Evolutionary conservation across 2,329 filamentous ascomycete genomes (phyloP), one percentile per base, ranked within the genome.

Genomic region (Cercospora beticola): DNA sequence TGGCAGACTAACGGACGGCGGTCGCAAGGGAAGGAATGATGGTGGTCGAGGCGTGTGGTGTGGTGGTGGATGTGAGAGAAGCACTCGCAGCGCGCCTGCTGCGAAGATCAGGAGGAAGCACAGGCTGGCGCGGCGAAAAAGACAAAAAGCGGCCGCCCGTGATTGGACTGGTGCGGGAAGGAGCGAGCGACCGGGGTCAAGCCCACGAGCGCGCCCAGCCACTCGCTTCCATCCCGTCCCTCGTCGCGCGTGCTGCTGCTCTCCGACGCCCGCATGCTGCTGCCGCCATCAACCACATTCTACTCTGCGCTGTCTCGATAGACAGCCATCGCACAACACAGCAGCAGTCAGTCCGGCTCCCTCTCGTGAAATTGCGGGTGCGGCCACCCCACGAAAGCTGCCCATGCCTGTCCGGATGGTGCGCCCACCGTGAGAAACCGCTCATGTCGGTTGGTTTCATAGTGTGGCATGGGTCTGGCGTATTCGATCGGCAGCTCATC

Each of bases 1-100:
- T 12, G 46, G 46, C 46, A 52, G 46, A 26, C 46, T 52, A 26
- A 43, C 49, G 49, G 26, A 58, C 54, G 54, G 54, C 54, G 46
- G 46, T 52, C 46, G 54, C 54, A 58, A 58, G 54, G 49, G 54
- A 58, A 58, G 54, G 54, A 58, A 58, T 31, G 54, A 31, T 58
- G 54, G 54, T 30, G 30, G 54, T 30, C 26, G 26, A 26, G 54
- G 30, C 14, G 54, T 57, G 23, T 36, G 49, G 18, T 21, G 54
- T 10, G 54, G 23, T 30, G 54, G 26, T 58, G 54, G 30, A 33
- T 58, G 54, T n/a, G 54, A 10, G 54, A 58, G 26, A 33, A 26
- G 16, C 21, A 33, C 26, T 8, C 12, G 54, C 23, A 12, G 49
- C 21, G 49, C 49, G 49, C 49, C 26, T 28, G 54, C 54, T 14